phyloP scores from a whole-genome alignment of 192 early-diverging fungal genomes.

The Coemansia sp. region DNA sequence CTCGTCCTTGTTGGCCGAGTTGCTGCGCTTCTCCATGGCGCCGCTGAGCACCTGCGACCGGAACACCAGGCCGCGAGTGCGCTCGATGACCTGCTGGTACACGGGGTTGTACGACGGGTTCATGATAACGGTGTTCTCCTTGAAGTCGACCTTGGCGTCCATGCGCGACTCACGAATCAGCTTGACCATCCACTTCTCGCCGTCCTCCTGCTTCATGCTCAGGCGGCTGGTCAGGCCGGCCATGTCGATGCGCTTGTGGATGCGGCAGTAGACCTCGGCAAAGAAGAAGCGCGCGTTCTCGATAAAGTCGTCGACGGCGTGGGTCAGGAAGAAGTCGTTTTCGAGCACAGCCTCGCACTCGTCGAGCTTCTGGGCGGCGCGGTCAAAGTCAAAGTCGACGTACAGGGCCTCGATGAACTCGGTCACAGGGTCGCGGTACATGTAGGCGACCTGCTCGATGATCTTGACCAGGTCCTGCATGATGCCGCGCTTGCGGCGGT shows the following conservation, averaged over 20 bases:
- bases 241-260: constrained; percentile 95
- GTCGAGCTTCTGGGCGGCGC: constrained; percentile 78
- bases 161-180: constrained; percentile 92
- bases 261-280: constrained; percentile 95
- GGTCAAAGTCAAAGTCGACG: constrained; percentile 92
- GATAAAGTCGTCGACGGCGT: constrained; percentile 87
- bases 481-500: constrained; percentile 77
- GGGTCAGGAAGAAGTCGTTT: constrained; percentile 88
- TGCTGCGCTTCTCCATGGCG: constrained; percentile 81
- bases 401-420: constrained; percentile 92
- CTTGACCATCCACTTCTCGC: constrained; percentile 98
- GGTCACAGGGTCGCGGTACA: constrained; percentile 87
- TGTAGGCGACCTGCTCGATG: constrained; percentile 79
- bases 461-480: constrained; percentile 88
- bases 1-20: constrained; percentile 35
- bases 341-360: constrained; percentile 83
- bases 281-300: constrained; percentile 92
- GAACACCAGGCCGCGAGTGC: constrained; percentile 87
- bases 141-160: constrained; percentile 94
- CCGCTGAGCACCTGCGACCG: constrained; percentile 82
- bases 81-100: constrained; percentile 95
- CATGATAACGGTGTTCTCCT: constrained; percentile 94
- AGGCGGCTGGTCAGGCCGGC: constrained; percentile 76
- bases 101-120: constrained; percentile 80
- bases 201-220: constrained; percentile 81